phyloP scores from a whole-genome alignment of 805 yeast species.

The Nakazawaea wyomingensis region DNA sequence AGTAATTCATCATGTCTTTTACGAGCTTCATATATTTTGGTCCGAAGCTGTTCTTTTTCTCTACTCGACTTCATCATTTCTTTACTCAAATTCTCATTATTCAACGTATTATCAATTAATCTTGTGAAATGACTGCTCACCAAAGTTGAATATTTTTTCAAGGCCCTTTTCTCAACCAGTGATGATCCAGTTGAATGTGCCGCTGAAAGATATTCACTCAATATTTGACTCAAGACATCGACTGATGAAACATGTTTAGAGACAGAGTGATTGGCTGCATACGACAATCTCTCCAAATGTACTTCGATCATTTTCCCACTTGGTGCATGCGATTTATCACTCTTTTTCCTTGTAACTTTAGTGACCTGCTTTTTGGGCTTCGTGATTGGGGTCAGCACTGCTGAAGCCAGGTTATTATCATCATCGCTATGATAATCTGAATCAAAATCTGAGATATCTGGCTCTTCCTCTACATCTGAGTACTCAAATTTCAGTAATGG shows the following conservation, averaged over 20 bases:
- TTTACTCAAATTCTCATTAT: conserved; percentile 27
- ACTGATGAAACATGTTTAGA: conserved; percentile 21
- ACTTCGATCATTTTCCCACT: conserved; percentile 6
- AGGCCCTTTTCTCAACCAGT: conserved; percentile 6
- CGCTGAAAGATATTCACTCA: conserved; percentile 23
- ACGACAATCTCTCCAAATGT: conserved; percentile 10
- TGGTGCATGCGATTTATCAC: background rate
- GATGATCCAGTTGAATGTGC: conserved; percentile 17
- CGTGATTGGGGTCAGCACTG: background rate
- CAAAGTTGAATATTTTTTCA: conserved; percentile 18
- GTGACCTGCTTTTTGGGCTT: background rate
- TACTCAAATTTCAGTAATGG: background rate
- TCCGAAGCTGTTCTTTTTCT: conserved; percentile 26
- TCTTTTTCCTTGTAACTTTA: background rate
- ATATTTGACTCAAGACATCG: conserved; percentile 28
- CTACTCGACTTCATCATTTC: conserved; percentile 24
- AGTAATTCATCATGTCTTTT: conserved; percentile 20
- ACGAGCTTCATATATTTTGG: conserved; percentile 24
- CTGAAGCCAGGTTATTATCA: background rate
- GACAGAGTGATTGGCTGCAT: conserved; percentile 11
- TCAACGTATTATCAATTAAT: conserved; percentile 30
- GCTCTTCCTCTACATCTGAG: conserved; percentile 12
- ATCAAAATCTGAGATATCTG: conserved; percentile 11
- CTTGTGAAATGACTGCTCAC: conserved; percentile 25
- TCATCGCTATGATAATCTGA: conserved; percentile 6